Evolutionary conservation across 108 stramenopile genomes (phyloP).

Genomic region (Hondaea fermentalgiana): DNA sequence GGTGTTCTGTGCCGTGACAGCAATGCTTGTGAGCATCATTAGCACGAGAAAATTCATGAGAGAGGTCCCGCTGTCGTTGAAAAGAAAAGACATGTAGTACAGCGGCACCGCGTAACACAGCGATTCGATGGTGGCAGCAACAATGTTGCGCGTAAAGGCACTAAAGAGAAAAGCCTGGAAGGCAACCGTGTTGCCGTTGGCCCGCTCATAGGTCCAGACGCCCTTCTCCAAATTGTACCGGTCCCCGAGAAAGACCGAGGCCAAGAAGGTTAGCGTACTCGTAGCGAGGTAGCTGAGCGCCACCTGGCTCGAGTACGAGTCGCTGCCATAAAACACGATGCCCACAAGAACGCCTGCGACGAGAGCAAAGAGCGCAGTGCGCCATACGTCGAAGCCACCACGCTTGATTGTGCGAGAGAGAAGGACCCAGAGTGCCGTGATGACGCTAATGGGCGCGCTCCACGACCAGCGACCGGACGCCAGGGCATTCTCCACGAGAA

Average conservation of each 20-base stretch:
- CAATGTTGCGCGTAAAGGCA: background rate
- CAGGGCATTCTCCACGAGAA: background rate
- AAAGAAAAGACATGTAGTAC: background rate
- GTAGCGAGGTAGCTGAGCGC: background rate
- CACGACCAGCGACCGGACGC: slow-evolving; percentile 8
- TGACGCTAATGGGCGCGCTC: background rate
- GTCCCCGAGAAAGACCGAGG: background rate
- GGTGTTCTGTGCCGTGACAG: background rate
- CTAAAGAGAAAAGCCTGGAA: background rate
- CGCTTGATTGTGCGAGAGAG: background rate
- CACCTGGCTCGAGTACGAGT: background rate
- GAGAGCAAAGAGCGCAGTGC: background rate
- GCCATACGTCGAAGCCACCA: background rate
- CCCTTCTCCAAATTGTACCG: background rate
- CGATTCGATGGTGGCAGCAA: background rate
- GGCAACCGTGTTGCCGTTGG: background rate
- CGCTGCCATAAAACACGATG: background rate
- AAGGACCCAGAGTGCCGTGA: background rate
- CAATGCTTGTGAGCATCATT: background rate
- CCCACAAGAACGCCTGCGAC: background rate
- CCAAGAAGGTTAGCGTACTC: background rate
- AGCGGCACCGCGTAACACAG: background rate
- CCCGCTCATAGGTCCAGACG: background rate
- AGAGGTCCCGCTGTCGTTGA: background rate
- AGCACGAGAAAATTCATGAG: background rate